Conservation (phyloP, 2,329 filamentous ascomycete species). For the Fusarium torreyae region DNA sequence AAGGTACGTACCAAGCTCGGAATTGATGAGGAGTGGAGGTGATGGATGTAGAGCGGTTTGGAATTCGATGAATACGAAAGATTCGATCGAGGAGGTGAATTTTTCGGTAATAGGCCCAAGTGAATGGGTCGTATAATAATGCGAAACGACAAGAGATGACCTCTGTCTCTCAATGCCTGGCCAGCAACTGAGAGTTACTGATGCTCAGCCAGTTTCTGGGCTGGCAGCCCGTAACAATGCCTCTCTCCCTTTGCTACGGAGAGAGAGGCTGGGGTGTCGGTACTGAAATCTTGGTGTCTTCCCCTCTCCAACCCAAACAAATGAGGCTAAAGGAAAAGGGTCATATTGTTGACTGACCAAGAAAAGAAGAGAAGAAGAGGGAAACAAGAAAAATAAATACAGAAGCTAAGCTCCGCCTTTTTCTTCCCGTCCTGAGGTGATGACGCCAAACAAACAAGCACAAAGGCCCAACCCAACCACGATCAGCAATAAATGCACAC, state of each 20-base stretch:
- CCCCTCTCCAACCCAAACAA: constrained; percentile 43
- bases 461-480: constrained; percentile 19
- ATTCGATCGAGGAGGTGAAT: constrained; percentile 6
- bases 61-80: constrained; percentile 16
- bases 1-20: constrained; percentile 32
- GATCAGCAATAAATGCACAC: constrained; percentile 36
- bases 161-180: neutral
- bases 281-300: constrained; percentile 18
- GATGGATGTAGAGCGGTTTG: constrained; percentile 1
- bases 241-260: constrained; percentile 32
- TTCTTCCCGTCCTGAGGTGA: constrained; percentile 3
- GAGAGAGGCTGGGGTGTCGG: constrained; percentile 28
- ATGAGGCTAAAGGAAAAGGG: constrained; percentile 39
- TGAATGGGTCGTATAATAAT: neutral
- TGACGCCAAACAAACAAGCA: constrained; percentile 2
- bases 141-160: constrained; percentile 4
- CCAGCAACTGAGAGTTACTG: constrained; percentile 13
- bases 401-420: constrained; percentile 42
- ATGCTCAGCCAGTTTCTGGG: constrained; percentile 33
- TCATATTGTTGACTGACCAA: constrained; percentile 36
- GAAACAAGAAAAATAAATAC: constrained; percentile 33
- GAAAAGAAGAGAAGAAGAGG: constrained; percentile 31
- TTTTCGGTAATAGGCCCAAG: neutral
- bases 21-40: constrained; percentile 4
- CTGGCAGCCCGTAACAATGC: constrained; percentile 34